Percentiles rank a stretch among this genome's conserved stretches.
phyloP scores from a whole-genome alignment of 192 early-diverging fungal species.

The Dissophora globulifera region DNA sequence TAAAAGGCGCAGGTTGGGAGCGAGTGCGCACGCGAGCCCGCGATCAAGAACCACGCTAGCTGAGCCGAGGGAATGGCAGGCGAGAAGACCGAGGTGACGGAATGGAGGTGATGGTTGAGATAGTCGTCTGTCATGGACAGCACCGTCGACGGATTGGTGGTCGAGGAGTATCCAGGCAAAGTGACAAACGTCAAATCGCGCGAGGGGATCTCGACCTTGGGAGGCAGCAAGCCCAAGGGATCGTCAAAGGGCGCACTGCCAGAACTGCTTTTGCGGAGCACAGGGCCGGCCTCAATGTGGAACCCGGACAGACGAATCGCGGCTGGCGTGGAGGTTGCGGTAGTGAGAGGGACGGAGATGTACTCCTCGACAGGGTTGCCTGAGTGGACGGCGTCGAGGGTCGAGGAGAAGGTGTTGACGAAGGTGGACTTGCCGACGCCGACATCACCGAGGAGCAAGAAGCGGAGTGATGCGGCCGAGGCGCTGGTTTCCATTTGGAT shows the following conservation, averaged over 20 bases:
- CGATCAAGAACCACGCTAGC: slow-evolving; percentile 51
- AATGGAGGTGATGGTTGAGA: slow-evolving; percentile 32
- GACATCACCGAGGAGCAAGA: slow-evolving; percentile 43
- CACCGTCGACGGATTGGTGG: slow-evolving; percentile 29
- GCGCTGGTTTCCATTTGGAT: neutral
- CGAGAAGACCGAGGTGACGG: slow-evolving; percentile 32
- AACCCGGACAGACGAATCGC: slow-evolving; percentile 4
- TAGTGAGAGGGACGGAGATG: slow-evolving; percentile 1
- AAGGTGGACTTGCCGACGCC: slow-evolving; percentile 41
- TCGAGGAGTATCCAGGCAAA: slow-evolving; percentile 47
- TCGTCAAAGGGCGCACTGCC: slow-evolving; percentile 2
- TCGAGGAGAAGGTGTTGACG: slow-evolving; percentile 31
- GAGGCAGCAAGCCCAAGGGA: slow-evolving; percentile 34
- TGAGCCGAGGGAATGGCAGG: slow-evolving; percentile 25
- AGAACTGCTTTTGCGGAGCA: slow-evolving; percentile 2
- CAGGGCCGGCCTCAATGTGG: slow-evolving; percentile 1
- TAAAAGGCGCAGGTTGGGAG: slow-evolving; percentile 48
- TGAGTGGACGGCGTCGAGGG: slow-evolving; percentile 17
- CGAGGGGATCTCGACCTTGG: slow-evolving; percentile 9
- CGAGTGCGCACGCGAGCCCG: slow-evolving; percentile 31
- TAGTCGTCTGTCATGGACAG: slow-evolving; percentile 45
- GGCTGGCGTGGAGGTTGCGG: neutral
- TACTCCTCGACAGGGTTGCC: slow-evolving; percentile 14
- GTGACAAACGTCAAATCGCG: slow-evolving; percentile 38
- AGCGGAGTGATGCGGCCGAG: slow-evolving; percentile 24